A percentile compares a stretch with the other conserved stretches of the same genome.
These are phyloP conservation scores for Cytospora mali DNA, from an alignment of 2,329 filamentous ascomycete genomes.

Conservation along the genomic window DNA sequence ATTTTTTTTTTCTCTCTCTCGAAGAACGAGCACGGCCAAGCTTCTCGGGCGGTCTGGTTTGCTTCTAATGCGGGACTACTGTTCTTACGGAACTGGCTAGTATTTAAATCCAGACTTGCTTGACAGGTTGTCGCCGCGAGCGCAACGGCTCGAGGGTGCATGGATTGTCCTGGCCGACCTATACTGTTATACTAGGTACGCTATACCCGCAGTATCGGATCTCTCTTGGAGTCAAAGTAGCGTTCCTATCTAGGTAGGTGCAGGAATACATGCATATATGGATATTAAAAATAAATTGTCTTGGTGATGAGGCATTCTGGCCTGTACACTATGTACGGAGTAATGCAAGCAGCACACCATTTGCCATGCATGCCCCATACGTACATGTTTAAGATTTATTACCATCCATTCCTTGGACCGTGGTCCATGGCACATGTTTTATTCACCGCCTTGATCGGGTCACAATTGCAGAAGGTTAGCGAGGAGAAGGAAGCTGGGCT, in stretches of 20 bases:
- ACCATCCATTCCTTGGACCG: not conserved
- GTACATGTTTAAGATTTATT: not conserved
- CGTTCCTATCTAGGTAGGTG: too few relatives aligned
- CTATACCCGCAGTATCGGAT: too few relatives aligned
- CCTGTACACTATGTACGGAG: too few relatives aligned
- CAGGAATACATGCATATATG: too few relatives aligned
- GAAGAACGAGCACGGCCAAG: too few relatives aligned
- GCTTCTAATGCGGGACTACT: not conserved
- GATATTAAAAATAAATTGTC: too few relatives aligned
- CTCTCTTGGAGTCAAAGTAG: too few relatives aligned
- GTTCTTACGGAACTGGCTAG: too few relatives aligned
- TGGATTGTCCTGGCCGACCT: not conserved
- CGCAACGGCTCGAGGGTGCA: not conserved
- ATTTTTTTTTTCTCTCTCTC: too few relatives aligned
- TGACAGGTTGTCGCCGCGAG: not conserved
- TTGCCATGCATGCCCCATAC: not conserved
- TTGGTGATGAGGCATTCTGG: too few relatives aligned
- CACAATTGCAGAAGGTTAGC: not conserved
- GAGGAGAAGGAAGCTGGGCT: not conserved
- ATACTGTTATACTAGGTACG: too few relatives aligned
- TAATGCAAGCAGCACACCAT: not conserved
- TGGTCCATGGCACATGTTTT: not conserved
- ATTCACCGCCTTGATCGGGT: not conserved
- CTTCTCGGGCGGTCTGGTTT: not conserved
- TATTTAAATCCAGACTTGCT: too few relatives aligned